Base-by-base conservation (phyloP, 2,329 filamentous ascomycete genomes). In the Didymella pomorum region DNA sequence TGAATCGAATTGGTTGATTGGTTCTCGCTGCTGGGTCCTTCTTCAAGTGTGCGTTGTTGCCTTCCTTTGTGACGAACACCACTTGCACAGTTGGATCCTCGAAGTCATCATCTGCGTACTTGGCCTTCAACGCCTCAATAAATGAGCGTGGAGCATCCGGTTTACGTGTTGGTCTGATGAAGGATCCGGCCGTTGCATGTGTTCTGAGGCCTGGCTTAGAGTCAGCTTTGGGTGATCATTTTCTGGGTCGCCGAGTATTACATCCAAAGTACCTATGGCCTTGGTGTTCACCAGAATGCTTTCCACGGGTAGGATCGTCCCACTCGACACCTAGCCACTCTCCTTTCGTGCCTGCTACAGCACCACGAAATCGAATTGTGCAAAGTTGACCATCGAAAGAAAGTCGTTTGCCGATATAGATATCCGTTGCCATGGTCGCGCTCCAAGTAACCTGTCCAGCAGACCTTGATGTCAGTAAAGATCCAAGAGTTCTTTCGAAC, bases 311-410 rank as follows among this genome's bases (percentile, higher is more conserved):
- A 56, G 88, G 81, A 75, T 97, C 91, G 78, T 98, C 94, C 95
- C 95, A 99, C 83, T 99, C 95, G 46, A 98, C 92, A 45, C 95
- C 95, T 31, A 98, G 84, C 93, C 94, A 98, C 62, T 84, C 82
- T 47, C 92, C 91, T 42, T 85, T 83, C 9, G 92, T 93, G 66
- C 90, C 91, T 49, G 86, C 83, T 8, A 98, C 89, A 31, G 84
- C 77, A 43, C 95, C 95, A 61, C 91, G 79, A 73, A 93, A 98
- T 61, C 92, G 88, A 57, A 98, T 84, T 1, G 94, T 98, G 78
- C 93, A 97, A 41, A 90, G 79, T 20, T 87, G 86, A 29, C 87
- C 87, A 65, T 90, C 87, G 69, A 91, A 96, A 3, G 92, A 96
- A 39, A 94, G 82, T 14, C 95, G 88, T 77, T 95, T 88, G 51